These are phyloP conservation scores for Sporothrix dimorphospora DNA, from an alignment of 2,329 filamentous ascomycete species.

Conservation along the genomic window DNA sequence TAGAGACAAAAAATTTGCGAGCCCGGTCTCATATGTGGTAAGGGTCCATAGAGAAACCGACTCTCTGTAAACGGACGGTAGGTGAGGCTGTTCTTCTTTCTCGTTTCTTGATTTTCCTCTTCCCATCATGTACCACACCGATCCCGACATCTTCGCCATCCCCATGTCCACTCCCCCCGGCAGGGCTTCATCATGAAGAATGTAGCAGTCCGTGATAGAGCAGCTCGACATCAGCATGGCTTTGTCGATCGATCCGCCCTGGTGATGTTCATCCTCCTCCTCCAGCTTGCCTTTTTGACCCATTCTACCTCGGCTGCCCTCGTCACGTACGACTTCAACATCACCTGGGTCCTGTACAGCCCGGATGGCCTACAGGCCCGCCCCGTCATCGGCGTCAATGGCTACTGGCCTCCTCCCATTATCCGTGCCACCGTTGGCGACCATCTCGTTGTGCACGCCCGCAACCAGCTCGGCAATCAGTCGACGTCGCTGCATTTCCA, in stretches of 20 bases:
- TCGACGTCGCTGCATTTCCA: conserved; percentile 70
- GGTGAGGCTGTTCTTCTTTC: background rate
- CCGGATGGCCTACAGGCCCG: conserved; percentile 68
- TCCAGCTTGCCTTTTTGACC: background rate
- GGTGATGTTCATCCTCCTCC: background rate
- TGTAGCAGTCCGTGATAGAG: background rate
- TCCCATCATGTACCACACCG: background rate
- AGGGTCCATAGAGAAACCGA: too few relatives aligned
- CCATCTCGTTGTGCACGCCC: conserved; percentile 59
- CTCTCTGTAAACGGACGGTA: background rate
- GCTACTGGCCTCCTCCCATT: conserved; percentile 70
- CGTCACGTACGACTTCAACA: conserved; percentile 61
- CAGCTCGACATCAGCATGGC: background rate
- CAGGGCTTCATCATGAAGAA: background rate
- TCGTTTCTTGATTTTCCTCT: too few relatives aligned
- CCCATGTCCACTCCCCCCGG: background rate
- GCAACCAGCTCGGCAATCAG: conserved; percentile 65
- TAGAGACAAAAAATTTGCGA: too few relatives aligned
- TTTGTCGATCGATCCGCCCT: background rate
- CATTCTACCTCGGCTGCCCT: conserved; percentile 32
- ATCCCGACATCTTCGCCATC: background rate
- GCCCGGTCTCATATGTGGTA: too few relatives aligned
- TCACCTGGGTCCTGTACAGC: conserved; percentile 71
- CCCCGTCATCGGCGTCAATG: conserved; percentile 74
- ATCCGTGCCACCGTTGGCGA: conserved; percentile 67